A percentile compares a stretch with the other conserved stretches of the same genome.
phyloP scores from a whole-genome alignment of 2,329 filamentous ascomycete species.

The Penicillium brasilianum region DNA sequence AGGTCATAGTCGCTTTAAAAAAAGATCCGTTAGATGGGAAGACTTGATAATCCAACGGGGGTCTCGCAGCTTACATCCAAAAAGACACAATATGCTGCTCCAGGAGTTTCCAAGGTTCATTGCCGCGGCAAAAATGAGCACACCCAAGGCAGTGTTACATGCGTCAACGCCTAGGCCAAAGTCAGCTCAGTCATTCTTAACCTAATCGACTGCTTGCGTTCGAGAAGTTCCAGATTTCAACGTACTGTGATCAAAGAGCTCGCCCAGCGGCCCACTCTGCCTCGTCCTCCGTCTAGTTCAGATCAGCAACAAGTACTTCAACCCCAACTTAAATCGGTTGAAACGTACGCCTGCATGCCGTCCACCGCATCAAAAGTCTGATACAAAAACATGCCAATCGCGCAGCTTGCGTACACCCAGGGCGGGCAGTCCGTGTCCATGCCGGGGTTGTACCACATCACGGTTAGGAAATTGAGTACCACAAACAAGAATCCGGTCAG shows the following conservation, averaged over 20 bases:
- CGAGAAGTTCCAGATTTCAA: conserved; percentile 5
- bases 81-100: conserved; percentile 82
- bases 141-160: conserved; percentile 92
- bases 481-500: conserved; percentile 90
- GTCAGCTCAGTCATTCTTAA: conserved; percentile 1
- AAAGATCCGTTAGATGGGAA: conserved; percentile 13
- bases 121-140: conserved; percentile 85
- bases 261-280: conserved; percentile 91
- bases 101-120: conserved; percentile 94
- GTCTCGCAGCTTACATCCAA: conserved; percentile 68
- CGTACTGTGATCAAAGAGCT: conserved; percentile 91
- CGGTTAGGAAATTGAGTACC: conserved; percentile 82
- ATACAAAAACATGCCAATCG: conserved; percentile 87
- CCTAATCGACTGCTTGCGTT: not conserved
- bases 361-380: conserved; percentile 99
- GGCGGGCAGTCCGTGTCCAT: conserved; percentile 89
- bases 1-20: conserved; percentile 76
- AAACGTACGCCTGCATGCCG: conserved; percentile 82
- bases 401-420: conserved; percentile 96
- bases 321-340: not conserved
- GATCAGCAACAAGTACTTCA: conserved; percentile 18
- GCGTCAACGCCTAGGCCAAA: conserved; percentile 73
- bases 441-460: conserved; percentile 95
- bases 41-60: not conserved
- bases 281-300: conserved; percentile 73